Percentiles rank a stretch among this genome's conserved stretches.
phyloP scores from a whole-genome alignment of 2,329 filamentous ascomycete species.

The Scedosporium dehoogii region DNA sequence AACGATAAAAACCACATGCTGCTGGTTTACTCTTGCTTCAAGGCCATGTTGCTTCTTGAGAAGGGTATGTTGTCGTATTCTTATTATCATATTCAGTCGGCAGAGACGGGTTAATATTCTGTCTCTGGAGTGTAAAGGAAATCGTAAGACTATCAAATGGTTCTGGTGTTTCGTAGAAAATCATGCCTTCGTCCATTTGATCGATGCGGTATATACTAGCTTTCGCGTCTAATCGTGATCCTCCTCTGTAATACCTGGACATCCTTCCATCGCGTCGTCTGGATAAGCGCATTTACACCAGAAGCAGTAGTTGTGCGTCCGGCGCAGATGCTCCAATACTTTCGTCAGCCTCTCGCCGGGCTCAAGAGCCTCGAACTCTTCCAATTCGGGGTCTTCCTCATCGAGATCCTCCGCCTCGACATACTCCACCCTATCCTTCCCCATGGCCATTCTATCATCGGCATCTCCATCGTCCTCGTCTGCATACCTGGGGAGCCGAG shows the following conservation, averaged over 20 bases:
- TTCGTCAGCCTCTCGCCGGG: conserved; percentile 55
- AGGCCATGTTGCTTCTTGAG: no score
- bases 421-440: conserved; percentile 43
- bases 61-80: no score
- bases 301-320: conserved; percentile 75
- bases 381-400: conserved; percentile 70
- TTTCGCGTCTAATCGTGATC: conserved; percentile 42
- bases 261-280: conserved; percentile 68
- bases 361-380: conserved; percentile 65
- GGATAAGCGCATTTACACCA: conserved; percentile 88
- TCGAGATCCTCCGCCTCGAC: conserved; percentile 60
- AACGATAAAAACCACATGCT: no score
- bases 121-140: no score
- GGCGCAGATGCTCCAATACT: conserved; percentile 60
- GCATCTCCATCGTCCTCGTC: conserved; percentile 61
- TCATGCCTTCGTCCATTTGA: not conserved
- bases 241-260: conserved; percentile 79
- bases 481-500: conserved; percentile 52
- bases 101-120: no score
- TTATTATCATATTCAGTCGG: no score
- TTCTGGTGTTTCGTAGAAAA: not conserved
- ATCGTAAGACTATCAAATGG: no score
- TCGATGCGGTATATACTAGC: no score
- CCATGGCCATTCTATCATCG: conserved; percentile 62
- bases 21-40: no score